Conservation (phyloP, 768 basidiomycete species). For the Cystobasidium tubakii region DNA sequence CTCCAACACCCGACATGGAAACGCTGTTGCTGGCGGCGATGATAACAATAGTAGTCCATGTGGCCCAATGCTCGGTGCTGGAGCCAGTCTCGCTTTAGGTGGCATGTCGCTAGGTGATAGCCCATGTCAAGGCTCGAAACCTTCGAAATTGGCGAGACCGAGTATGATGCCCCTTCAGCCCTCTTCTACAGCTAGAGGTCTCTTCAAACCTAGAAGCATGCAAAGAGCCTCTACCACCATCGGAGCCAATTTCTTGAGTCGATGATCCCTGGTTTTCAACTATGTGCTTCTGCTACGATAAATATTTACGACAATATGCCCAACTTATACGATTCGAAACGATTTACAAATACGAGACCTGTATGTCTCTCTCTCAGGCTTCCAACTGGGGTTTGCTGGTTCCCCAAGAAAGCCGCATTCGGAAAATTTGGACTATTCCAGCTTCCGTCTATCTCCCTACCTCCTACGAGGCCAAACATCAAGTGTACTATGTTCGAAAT, state of each 20-base stretch:
- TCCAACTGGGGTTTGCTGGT: too few species aligned
- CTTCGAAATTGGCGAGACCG: background rate
- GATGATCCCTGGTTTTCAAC: background rate
- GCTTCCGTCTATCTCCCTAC: too few species aligned
- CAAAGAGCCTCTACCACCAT: slow-evolving; percentile 10
- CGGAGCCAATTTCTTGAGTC: background rate
- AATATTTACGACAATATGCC: background rate
- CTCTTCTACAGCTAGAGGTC: background rate
- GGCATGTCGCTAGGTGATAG: slow-evolving; percentile 11
- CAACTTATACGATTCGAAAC: background rate
- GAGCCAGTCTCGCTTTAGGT: background rate
- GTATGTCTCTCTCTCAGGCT: too few species aligned
- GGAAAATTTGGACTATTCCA: too few species aligned
- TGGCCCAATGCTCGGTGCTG: slow-evolving; percentile 9
- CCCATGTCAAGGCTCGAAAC: slow-evolving; percentile 16
- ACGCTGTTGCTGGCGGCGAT: background rate
- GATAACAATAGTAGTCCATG: slow-evolving; percentile 17
- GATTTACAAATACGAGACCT: background rate
- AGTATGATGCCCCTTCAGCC: slow-evolving; percentile 5
- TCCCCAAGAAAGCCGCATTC: too few species aligned
- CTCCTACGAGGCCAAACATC: too few species aligned
- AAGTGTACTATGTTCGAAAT: too few species aligned
- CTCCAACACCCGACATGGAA: slow-evolving; percentile 7
- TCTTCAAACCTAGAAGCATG: slow-evolving; percentile 6
- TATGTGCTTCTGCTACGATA: background rate